Conservation (phyloP, 1,284 basidiomycete species). For the Sporisorium reilianum region DNA sequence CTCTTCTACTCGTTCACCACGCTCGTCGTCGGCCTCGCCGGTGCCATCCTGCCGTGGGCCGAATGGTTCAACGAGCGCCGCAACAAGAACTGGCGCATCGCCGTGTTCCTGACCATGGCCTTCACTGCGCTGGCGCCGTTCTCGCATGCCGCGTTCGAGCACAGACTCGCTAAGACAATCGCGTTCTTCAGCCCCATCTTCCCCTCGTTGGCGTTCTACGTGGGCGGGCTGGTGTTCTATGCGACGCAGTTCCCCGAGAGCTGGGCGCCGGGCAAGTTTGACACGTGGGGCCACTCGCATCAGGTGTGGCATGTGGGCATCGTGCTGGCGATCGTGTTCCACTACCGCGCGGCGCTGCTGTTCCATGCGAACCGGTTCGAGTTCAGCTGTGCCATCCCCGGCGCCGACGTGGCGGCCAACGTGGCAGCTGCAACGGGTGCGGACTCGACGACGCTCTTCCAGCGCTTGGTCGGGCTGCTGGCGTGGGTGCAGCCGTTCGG, state of each 20-base stretch:
- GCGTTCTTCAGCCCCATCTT: slow-evolving; percentile 64
- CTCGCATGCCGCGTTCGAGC: slow-evolving; percentile 62
- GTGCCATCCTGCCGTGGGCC: slow-evolving; percentile 66
- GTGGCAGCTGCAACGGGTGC: slow-evolving; percentile 9
- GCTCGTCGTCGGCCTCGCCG: slow-evolving; percentile 57
- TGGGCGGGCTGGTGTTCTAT: slow-evolving; percentile 64
- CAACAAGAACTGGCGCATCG: slow-evolving; percentile 63
- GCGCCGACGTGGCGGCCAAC: slow-evolving; percentile 12
- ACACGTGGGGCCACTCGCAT: slow-evolving; percentile 65
- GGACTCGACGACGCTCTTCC: slow-evolving; percentile 14
- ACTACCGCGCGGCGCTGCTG: slow-evolving; percentile 61
- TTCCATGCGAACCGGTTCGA: slow-evolving; percentile 65
- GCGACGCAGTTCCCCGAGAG: slow-evolving; percentile 65
- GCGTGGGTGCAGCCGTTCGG: slow-evolving; percentile 16
- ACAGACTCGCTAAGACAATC: slow-evolving; percentile 59
- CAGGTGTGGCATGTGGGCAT: slow-evolving; percentile 68
- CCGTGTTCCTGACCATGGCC: slow-evolving; percentile 65
- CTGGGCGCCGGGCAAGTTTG: slow-evolving; percentile 63
- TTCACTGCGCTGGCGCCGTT: slow-evolving; percentile 64
- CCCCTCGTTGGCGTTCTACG: slow-evolving; percentile 61
- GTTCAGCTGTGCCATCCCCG: slow-evolving; percentile 58
- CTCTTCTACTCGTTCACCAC: slow-evolving; percentile 63
- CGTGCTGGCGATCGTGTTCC: slow-evolving; percentile 64
- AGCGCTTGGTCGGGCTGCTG: slow-evolving; percentile 23
- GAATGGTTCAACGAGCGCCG: slow-evolving; percentile 66